Evolutionary conservation across 2,329 filamentous ascomycete species (phyloP), one percentile per base, ranked within the genome.

Genomic region (Blastomyces emzantsi): DNA sequence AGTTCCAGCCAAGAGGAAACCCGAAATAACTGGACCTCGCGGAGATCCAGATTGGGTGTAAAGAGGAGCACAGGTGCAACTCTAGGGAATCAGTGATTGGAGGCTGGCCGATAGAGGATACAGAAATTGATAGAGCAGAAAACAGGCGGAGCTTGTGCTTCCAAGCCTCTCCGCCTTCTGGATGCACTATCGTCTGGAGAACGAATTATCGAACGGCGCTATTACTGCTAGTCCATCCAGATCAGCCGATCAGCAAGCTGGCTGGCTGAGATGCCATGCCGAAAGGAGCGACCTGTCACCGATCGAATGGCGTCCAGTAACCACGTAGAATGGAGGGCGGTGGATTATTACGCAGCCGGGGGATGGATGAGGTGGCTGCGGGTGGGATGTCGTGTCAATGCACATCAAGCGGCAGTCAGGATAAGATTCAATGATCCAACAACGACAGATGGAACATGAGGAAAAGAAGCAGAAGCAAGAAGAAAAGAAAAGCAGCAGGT

Each of bases 261-360:
- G 57, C 57, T 60, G 41, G 57, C 43, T 60, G 41, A 60, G 43
- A 33, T 60, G 57, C 57, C 57, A 60, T 60, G 57, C 36, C 43
- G 39, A 49, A 60, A 33, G 25, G 0, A 49, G 57, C 57, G 57
- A 25, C n/a, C 25, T 60, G 57, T 60, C 57, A 60, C 17, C 5
- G 55, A 57, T 60, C 43, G 30, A 47, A 47, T 39, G 41, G 57
- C 57, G 43, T 36, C 41, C 43, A 47, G 57, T 60, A 28, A 22
- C 41, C 49, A 17, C 30, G 57, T 6, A 25, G 36, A 47, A 8
- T 33, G 17, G 57, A 45, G 41, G 25, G 11, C 4, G 7, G 33
- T 56, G 17, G 54, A 7, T 13, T 36, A 7, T 36, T 36, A 36
- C 8, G 33, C 5, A 8, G 54, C 5, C 5, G 33, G 4, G 11